Base-by-base conservation (phyloP, 2,329 filamentous ascomycete genomes). In the Biscogniauxia sp. region DNA sequence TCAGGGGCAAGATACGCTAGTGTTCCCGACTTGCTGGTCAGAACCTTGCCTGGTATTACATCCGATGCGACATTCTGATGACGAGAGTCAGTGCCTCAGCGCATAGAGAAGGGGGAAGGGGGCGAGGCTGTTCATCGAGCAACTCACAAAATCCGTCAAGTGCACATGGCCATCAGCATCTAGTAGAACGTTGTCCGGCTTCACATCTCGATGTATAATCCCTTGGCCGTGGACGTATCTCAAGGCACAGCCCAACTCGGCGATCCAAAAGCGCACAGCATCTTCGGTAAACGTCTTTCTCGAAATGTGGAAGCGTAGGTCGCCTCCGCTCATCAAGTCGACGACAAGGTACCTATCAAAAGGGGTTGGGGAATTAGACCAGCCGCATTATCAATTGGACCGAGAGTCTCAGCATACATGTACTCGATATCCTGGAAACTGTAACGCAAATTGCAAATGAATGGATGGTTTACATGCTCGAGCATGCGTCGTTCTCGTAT, bases 361-460 rank as follows among this genome's bases (percentile, higher is more conserved):
- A 87, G 67, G 89, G 86, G 73, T 57, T 60, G 68, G 58, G 69
- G 65, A 62, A 62, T 67, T 61, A 70, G 65, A 56, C 50, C 53
- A 37, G 54, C 51, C 23, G 19, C 20, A 49, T 54, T 20, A 53
- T 51, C 23, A 13, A 26, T 3, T 53, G 49, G 49, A 41, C 20
- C 54, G 32, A 55, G 57, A 51, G 20, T 55, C 61, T 19, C 25
- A 61, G 76, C 91, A 72, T 82, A 97, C 92, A 99, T 90, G 78
- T 99, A 99, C 77, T 99, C 95, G 70, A 98, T 93, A 77, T 99
- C 95, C 78, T 99, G 95, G 75, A 99, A 99, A 78, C 93, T 97
- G 80, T 98, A 99, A 71, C 95, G 91, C 81, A 99, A 81, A 77
- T 99, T 99, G 81, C 94, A 98, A 69, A 99, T 90, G 76, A 98